phyloP scores from a whole-genome alignment of 805 yeast genomes.

The Yarrowia sp. region DNA sequence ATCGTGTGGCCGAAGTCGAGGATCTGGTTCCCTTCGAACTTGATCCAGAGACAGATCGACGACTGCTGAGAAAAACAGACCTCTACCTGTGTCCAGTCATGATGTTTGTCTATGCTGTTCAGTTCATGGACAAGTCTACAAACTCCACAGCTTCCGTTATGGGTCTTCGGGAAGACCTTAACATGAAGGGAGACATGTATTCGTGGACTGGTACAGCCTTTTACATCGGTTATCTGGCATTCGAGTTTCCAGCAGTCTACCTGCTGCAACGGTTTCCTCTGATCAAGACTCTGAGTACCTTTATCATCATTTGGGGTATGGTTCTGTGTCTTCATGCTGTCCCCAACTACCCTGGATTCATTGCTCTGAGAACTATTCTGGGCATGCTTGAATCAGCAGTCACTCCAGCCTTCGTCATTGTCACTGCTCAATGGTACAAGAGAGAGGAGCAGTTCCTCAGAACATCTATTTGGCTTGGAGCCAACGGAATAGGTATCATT shows the following conservation, averaged over 20 bases:
- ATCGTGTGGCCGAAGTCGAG: conserved; percentile 8
- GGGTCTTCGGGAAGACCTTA: neutral
- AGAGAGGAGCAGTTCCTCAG: conserved; percentile 16
- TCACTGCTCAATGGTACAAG: conserved; percentile 18
- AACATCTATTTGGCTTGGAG: conserved; percentile 18
- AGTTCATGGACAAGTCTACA: conserved; percentile 20
- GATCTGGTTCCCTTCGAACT: conserved; percentile 3
- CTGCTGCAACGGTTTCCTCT: conserved; percentile 15
- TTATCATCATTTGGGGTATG: conserved; percentile 9
- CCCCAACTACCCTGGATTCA: conserved; percentile 2
- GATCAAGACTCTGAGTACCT: conserved; percentile 1
- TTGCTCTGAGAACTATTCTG: conserved; percentile 7
- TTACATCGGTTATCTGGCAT: conserved; percentile 2
- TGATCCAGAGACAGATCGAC: conserved; percentile 11
- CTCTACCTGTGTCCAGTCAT: conserved; percentile 17
- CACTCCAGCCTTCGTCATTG: conserved; percentile 7
- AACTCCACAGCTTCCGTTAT: conserved; percentile 4
- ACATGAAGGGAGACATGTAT: conserved; percentile 19
- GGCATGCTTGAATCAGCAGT: conserved; percentile 9
- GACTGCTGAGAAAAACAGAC: conserved; percentile 9
- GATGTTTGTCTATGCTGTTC: conserved; percentile 17
- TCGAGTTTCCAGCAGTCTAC: conserved; percentile 15
- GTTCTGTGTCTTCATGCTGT: conserved; percentile 13
- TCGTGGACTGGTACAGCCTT: conserved; percentile 15
- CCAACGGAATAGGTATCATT: conserved; percentile 13